A percentile compares a stretch with the other conserved stretches of the same genome.
Evolutionary conservation across 2,329 filamentous ascomycete species (phyloP).

Genomic region (Helicocarpus griseus): DNA sequence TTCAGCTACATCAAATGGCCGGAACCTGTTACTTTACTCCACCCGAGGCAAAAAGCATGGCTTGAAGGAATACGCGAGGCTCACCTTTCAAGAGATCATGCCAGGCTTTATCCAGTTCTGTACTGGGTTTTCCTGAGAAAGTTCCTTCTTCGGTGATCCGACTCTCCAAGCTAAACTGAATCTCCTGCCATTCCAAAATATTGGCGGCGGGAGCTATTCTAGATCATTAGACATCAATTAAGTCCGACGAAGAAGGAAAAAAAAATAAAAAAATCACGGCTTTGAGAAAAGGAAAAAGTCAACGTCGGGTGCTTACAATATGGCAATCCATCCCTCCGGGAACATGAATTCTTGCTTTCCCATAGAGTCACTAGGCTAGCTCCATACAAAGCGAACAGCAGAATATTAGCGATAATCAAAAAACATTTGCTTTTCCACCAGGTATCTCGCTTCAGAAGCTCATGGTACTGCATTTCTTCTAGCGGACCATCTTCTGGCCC

Average conservation of each 20-base stretch:
- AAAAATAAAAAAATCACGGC: background rate
- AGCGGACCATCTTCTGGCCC: background rate
- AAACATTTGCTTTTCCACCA: background rate
- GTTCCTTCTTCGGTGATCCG: background rate
- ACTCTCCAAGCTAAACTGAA: background rate
- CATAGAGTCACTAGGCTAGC: background rate
- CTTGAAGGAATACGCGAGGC: background rate
- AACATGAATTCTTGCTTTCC: background rate
- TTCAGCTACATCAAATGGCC: background rate
- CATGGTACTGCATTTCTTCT: background rate
- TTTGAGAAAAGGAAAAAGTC: background rate
- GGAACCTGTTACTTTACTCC: background rate
- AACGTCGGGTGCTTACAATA: background rate
- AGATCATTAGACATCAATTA: background rate
- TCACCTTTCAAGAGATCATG: background rate
- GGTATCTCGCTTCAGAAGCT: background rate
- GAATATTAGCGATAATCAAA: background rate
- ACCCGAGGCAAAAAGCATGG: background rate
- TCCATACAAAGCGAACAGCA: background rate
- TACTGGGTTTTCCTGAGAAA: background rate
- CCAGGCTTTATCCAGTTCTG: slow-evolving; percentile 2
- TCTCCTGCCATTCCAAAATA: background rate
- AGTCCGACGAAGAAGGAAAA: background rate
- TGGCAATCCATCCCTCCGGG: background rate
- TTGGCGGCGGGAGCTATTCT: background rate